Evolutionary conservation across 106 monocot genomes (phyloP).

Genomic region (Dendrobium huoshanense): DNA sequence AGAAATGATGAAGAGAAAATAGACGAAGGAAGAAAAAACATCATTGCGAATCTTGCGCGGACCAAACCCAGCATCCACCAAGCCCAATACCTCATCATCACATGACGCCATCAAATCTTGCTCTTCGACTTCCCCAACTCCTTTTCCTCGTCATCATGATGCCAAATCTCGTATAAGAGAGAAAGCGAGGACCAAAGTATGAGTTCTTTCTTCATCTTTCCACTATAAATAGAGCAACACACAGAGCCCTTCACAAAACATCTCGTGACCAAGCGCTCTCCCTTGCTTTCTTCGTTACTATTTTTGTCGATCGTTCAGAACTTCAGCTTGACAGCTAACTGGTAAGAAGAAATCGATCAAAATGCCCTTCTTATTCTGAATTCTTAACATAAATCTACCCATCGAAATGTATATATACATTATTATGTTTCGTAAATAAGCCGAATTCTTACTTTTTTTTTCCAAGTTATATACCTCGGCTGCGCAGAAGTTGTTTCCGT

Average conservation of each 20-base stretch:
- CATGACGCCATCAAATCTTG: constrained; percentile 4
- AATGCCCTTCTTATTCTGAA: no score
- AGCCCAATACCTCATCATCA: constrained; percentile 1
- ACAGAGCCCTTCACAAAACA: background rate
- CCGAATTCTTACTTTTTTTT: no score
- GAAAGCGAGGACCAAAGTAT: no score
- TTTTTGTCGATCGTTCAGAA: no score
- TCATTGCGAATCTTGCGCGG: constrained; percentile 6
- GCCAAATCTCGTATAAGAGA: background rate
- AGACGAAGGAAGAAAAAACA: background rate
- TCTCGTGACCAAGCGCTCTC: background rate
- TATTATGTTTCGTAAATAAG: no score
- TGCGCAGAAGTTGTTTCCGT: no score
- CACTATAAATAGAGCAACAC: background rate
- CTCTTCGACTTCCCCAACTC: background rate
- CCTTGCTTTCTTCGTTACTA: no score
- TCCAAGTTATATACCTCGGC: no score
- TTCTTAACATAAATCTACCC: no score
- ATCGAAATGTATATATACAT: no score
- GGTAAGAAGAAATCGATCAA: no score
- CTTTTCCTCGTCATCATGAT: background rate
- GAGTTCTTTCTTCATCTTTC: background rate
- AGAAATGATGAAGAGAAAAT: background rate
- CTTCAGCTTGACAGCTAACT: no score
- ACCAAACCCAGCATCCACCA: background rate